Conservation (phyloP, 2,329 filamentous ascomycete genomes). For the Nemania serpens region DNA sequence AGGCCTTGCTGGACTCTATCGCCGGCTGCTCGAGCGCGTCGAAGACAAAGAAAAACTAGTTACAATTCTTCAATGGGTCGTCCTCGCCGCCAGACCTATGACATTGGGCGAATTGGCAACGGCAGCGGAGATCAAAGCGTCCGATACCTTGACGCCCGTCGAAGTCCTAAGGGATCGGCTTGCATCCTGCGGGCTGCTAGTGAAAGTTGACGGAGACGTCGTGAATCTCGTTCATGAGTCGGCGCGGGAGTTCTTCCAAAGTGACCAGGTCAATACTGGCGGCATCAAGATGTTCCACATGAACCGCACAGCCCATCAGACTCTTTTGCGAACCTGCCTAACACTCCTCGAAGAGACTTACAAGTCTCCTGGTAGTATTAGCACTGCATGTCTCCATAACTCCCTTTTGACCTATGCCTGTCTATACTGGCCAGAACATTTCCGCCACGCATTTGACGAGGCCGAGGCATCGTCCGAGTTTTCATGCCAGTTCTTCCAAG, state of each 20-base stretch:
- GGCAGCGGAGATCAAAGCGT: not conserved
- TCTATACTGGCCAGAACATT: slow-evolving; percentile 4
- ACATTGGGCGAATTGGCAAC: slow-evolving; percentile 3
- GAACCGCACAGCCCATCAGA: not conserved
- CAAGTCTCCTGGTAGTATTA: not conserved
- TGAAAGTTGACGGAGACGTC: slow-evolving; percentile 7
- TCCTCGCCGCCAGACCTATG: slow-evolving; percentile 14
- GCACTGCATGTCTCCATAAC: not conserved
- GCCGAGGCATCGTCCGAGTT: not conserved
- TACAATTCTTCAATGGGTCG: slow-evolving; percentile 16
- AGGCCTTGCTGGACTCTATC: slow-evolving; percentile 15
- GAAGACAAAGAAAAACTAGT: slow-evolving; percentile 13
- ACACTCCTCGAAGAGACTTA: slow-evolving; percentile 4
- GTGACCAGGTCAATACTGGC: slow-evolving; percentile 24
- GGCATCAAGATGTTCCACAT: slow-evolving; percentile 1
- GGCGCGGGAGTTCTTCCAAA: slow-evolving; percentile 26
- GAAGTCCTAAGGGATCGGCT: slow-evolving; percentile 3
- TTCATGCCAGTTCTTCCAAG: not conserved
- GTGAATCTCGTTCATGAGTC: slow-evolving; percentile 29
- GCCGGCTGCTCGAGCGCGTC: slow-evolving; percentile 11
- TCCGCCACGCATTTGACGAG: slow-evolving; percentile 1
- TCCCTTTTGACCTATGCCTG: not conserved
- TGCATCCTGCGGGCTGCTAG: not conserved
- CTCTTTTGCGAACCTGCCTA: slow-evolving; percentile 6
- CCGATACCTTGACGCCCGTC: not conserved